phyloP scores from a whole-genome alignment of 2,329 filamentous ascomycete species.

The Fusarium sarcochroum region DNA sequence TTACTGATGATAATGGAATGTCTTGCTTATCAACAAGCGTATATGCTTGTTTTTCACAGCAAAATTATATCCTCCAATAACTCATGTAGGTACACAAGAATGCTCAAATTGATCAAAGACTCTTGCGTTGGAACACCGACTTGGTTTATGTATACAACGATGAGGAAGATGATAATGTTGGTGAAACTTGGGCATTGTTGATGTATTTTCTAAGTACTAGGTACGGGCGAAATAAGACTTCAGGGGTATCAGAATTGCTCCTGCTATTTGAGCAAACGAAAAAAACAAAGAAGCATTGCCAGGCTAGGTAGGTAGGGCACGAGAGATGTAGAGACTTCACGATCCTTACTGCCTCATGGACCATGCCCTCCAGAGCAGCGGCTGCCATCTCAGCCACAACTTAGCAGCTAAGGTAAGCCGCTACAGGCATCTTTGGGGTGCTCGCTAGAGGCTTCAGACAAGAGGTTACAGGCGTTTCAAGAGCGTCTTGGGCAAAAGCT shows the following conservation, averaged over 20 bases:
- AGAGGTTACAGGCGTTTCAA: background rate
- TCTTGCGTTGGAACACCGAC: background rate
- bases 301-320: background rate
- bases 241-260: constrained; percentile 41
- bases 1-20: background rate
- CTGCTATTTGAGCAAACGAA: constrained; percentile 19
- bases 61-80: background rate
- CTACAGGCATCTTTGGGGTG: background rate
- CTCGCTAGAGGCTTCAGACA: background rate
- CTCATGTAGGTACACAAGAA: constrained; percentile 2
- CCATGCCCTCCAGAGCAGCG: constrained; percentile 4
- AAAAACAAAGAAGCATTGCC: background rate
- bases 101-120: background rate
- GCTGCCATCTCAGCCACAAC: background rate
- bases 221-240: constrained; percentile 2
- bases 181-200: constrained; percentile 3
- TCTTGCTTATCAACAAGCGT: background rate
- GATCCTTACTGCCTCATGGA: background rate
- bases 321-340: background rate
- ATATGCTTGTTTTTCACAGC: background rate
- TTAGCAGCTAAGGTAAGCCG: background rate
- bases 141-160: constrained; percentile 16
- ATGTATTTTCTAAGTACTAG: background rate
- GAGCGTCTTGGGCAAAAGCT: background rate
- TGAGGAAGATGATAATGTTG: background rate